Evolutionary conservation across 2,329 filamentous ascomycete species (phyloP), one percentile per base, ranked within the genome.

Genomic region (Colletotrichum falcatum): DNA sequence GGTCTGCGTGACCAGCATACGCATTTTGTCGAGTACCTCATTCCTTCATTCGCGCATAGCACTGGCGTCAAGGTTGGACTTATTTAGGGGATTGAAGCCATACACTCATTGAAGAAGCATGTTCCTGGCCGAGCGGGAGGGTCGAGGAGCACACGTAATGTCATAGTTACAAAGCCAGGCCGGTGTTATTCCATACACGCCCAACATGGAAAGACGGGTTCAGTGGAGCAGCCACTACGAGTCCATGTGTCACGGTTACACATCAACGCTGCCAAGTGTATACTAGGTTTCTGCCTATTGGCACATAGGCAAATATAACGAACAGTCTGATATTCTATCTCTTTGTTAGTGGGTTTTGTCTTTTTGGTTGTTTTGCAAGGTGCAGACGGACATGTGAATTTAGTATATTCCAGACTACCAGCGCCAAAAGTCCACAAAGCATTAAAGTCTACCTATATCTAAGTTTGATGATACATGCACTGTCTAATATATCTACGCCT

Each of bases 21-120:
- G 53, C 56, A 56, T 65, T 70, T 62, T 70, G 49, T 70, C 44
- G 23, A 68, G 42, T 64, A n/a, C 20, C 54, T 60, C 35, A 55
- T 60, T 35, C 58, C 44, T 54, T 67, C 53, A 63, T 60, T 46
- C 62, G 35, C 58, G 66, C 70, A 72, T 71, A 71, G 70, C 70
- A 66, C 56, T 55, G 70, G 70, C 70, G 70, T 66, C 58, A 68
- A 53, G 65, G 68, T 62, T 53, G 53, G 44, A 68, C 33, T 63
- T 58, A 68, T 63, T 54, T 67, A 59, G 18, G 18, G 68, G 58
- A 63, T 63, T 46, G 58, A 63, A 66, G 33, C 39, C 64, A 63
- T 68, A 71, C 68, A 71, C 53, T 71, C 68, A 61, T 71, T 71
- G 37, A 66, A 51, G 46, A 60, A 62, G 20, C 39, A 46, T 35